These are phyloP conservation scores for Antitrichia curtipendula DNA, from an alignment of 225 moss, liverwort and hornwort species.

Conservation along the genomic window DNA sequence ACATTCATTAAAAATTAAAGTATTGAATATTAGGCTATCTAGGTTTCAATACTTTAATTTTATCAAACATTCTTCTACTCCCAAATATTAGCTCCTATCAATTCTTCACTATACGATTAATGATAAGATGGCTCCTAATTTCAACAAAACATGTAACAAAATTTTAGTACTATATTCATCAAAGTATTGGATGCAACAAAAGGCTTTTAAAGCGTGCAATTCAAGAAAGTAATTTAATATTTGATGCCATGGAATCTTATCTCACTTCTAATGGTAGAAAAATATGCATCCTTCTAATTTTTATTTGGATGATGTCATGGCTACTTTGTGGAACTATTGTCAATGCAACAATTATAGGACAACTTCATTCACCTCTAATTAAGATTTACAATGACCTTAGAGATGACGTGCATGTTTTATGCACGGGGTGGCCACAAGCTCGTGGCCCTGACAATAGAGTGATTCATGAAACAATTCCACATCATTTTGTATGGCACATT, in stretches of 20 bases:
- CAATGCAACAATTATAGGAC: background rate
- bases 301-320: background rate
- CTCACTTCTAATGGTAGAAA: background rate
- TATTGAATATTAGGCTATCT: no score
- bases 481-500: background rate
- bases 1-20: no score
- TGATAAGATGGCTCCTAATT: background rate
- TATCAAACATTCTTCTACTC: background rate
- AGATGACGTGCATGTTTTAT: background rate
- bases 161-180: background rate
- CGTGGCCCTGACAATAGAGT: background rate
- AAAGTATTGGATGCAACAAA: no score
- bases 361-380: background rate
- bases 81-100: background rate
- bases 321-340: background rate
- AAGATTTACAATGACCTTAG: background rate
- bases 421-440: background rate
- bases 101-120: background rate
- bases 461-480: background rate
- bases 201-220: no score
- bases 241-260: background rate
- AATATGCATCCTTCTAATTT: background rate
- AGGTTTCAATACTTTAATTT: background rate
- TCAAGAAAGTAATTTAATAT: background rate
- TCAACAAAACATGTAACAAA: background rate